Percentiles rank a stretch among this genome's conserved stretches.
Conservation (phyloP, 2,329 filamentous ascomycete species). For the Harringtonia aguacate region DNA sequence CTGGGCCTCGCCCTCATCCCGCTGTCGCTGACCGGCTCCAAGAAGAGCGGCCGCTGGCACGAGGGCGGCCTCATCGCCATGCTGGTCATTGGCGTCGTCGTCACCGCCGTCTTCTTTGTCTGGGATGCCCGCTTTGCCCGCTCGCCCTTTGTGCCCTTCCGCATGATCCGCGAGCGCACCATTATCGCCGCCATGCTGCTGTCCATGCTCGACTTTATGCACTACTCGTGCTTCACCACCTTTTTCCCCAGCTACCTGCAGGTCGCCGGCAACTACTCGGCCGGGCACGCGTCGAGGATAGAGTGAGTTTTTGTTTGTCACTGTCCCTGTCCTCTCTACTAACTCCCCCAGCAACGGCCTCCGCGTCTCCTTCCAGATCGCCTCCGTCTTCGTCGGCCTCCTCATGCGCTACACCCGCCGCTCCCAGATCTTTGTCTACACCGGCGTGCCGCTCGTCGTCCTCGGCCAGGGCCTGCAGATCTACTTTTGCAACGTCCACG, state of each 20-base stretch:
- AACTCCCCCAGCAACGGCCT: constrained; percentile 27
- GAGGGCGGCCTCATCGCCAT: constrained; percentile 24
- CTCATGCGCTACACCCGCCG: constrained; percentile 45
- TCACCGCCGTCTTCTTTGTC: constrained; percentile 1
- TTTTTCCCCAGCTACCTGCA: constrained; percentile 20
- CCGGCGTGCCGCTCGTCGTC: constrained; percentile 48
- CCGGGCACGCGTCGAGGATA: constrained; percentile 46
- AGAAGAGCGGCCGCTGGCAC: constrained; percentile 20
- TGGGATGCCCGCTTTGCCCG: constrained; percentile 25
- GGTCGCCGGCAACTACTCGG: constrained; percentile 49
- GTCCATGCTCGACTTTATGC: constrained; percentile 23
- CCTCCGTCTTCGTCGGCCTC: constrained; percentile 45
- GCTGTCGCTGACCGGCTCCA: constrained; percentile 24
- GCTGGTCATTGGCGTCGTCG: constrained; percentile 17
- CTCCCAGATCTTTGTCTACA: constrained; percentile 51
- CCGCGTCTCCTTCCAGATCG: constrained; percentile 45
- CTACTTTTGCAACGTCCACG: constrained; percentile 49
- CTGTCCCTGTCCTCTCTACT: not conserved
- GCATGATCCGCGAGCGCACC: constrained; percentile 25
- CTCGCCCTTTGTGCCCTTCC: constrained; percentile 26
- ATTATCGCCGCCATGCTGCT: constrained; percentile 26
- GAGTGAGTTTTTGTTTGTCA: constrained; percentile 1
- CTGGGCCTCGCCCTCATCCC: constrained; percentile 1
- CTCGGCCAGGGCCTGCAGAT: constrained; percentile 47
- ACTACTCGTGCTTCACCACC: constrained; percentile 24